Evolutionary conservation across 176 grass and related monocot genomes (phyloP).

Genomic region (Avena insularis): DNA sequence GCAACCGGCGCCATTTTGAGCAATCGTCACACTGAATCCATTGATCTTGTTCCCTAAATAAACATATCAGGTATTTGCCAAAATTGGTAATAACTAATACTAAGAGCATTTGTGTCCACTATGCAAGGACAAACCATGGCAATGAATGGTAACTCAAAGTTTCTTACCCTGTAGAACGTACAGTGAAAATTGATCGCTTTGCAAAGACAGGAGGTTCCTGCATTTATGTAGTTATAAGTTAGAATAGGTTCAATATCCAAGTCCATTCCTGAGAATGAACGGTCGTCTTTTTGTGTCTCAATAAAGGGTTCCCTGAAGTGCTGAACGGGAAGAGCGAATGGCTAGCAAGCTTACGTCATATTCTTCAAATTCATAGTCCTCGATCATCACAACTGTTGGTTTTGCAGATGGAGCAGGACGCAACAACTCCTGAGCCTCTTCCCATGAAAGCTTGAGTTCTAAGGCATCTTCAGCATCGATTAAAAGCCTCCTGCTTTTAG

Average conservation of each 20-base stretch:
- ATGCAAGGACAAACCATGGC: constrained; percentile 25
- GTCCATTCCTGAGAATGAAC: constrained; percentile 6
- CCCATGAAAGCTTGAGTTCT: constrained; percentile 92
- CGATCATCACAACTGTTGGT: constrained; percentile 88
- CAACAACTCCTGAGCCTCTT: constrained; percentile 96
- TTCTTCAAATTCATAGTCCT: constrained; percentile 98
- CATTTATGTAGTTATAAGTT: constrained; percentile 34
- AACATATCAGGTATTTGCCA: constrained; percentile 33
- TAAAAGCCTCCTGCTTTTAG: constrained; percentile 81
- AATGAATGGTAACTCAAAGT: neutral
- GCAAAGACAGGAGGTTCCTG: constrained; percentile 99
- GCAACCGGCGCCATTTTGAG: constrained; percentile 91
- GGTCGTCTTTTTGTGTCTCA: neutral
- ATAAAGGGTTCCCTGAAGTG: constrained; percentile 10
- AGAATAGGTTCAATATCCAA: constrained; percentile 29
- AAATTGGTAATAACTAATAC: neutral
- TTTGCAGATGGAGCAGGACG: constrained; percentile 85
- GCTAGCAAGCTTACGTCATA: constrained; percentile 82
- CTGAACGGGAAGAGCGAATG: neutral
- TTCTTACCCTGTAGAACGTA: constrained; percentile 82
- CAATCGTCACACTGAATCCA: constrained; percentile 98
- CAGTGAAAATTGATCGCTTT: constrained; percentile 96
- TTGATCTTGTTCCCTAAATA: constrained; percentile 94
- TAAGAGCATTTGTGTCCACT: neutral
- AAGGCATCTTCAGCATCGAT: constrained; percentile 92